phyloP scores from a whole-genome alignment of 208 protist genomes.

The Vickermania ingenoplastis region DNA sequence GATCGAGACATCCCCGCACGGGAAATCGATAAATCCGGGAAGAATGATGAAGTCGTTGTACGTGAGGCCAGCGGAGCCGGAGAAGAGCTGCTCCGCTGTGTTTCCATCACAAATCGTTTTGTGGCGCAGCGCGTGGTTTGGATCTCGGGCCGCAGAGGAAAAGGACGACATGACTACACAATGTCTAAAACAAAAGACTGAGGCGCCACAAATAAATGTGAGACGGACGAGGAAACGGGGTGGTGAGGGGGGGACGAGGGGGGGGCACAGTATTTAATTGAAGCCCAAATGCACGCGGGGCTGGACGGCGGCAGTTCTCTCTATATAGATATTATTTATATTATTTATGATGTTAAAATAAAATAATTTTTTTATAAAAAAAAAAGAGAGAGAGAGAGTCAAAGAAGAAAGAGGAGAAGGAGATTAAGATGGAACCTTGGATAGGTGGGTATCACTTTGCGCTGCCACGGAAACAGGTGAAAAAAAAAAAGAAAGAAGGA shows the following conservation, averaged over 20 bases:
- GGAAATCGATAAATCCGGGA: conserved; percentile 93
- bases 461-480: not conserved
- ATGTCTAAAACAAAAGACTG: too few species aligned
- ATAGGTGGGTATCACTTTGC: not conserved
- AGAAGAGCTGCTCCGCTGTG: conserved; percentile 81
- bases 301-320: too few species aligned
- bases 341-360: too few species aligned
- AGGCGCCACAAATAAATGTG: too few species aligned
- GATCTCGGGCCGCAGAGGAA: too few species aligned
- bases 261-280: too few species aligned
- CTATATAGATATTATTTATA: too few species aligned
- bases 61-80: conserved; percentile 65
- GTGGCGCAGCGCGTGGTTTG: conserved; percentile 43
- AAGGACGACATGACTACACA: too few species aligned
- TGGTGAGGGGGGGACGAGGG: too few species aligned
- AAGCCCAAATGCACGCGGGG: too few species aligned
- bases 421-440: not conserved
- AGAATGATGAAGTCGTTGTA: conserved; percentile 94
- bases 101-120: conserved; percentile 79
- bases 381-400: not conserved
- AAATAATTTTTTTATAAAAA: conserved; percentile 1
- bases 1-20: conserved; percentile 74
- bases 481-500: conserved; percentile 6
- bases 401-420: not conserved
- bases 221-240: too few species aligned